phyloP scores from a whole-genome alignment of 176 grass and related monocot species.

The Oryza glumipatula region DNA sequence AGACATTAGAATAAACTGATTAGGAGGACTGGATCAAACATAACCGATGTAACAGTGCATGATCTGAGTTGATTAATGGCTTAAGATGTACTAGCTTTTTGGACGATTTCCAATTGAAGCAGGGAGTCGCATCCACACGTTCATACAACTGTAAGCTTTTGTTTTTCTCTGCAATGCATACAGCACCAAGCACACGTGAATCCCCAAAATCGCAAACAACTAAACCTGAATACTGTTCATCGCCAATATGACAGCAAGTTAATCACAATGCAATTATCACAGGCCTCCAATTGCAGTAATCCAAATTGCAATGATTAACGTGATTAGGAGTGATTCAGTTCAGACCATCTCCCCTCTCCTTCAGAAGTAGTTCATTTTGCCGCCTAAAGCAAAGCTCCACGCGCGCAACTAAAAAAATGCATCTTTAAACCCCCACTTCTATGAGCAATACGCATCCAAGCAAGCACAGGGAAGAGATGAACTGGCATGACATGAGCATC shows the following conservation, averaged over 20 bases:
- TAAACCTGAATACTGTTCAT: background rate
- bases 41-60: background rate
- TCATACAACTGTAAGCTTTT: background rate
- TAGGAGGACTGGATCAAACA: background rate
- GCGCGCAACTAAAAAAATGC: background rate
- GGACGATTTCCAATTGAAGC: background rate
- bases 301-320: background rate
- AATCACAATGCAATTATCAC: constrained; percentile 18
- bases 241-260: background rate
- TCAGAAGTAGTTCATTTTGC: background rate
- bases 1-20: background rate
- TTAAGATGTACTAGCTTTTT: background rate
- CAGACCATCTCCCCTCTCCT: background rate
- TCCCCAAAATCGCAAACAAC: background rate
- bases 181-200: constrained; percentile 10
- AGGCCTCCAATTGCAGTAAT: background rate
- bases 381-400: background rate
- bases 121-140: background rate
- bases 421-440: background rate
- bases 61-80: background rate
- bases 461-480: constrained; percentile 6
- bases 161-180: background rate
- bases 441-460: background rate
- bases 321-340: background rate
- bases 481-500: background rate